Percentiles rank a stretch among this genome's conserved stretches.
Conservation (phyloP, 2,329 filamentous ascomycete genomes). For the Colletotrichum gigasporum region DNA sequence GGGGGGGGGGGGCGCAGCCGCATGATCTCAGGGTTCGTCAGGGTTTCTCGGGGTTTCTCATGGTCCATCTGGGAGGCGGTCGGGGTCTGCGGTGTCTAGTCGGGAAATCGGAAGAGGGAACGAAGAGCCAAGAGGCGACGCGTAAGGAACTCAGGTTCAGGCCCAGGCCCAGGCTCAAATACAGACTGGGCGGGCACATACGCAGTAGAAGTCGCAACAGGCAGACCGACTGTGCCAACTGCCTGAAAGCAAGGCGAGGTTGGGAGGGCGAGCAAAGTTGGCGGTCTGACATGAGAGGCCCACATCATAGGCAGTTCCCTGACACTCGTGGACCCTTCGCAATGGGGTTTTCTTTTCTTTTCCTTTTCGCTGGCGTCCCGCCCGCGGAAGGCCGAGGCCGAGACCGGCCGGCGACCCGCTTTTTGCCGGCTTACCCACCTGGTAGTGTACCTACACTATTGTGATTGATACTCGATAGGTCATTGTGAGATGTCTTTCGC, state of each 20-base stretch:
- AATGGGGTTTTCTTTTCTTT: too few relatives aligned
- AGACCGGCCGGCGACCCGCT: slow-evolving; percentile 17
- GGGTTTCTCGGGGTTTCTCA: neutral
- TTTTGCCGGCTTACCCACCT: too few relatives aligned
- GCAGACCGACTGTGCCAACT: neutral
- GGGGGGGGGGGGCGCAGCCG: neutral
- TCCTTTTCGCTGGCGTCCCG: too few relatives aligned
- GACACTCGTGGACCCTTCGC: neutral
- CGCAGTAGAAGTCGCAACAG: too few relatives aligned
- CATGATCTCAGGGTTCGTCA: neutral
- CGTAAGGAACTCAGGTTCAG: neutral
- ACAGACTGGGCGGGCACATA: neutral
- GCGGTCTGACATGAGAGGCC: neutral
- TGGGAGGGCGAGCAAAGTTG: slow-evolving; percentile 1
- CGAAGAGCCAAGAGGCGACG: neutral
- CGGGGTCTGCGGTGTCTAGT: neutral
- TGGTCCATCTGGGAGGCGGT: neutral
- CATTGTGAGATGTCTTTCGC: neutral
- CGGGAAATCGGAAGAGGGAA: slow-evolving; percentile 1
- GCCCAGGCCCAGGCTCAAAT: neutral
- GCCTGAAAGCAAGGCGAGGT: neutral
- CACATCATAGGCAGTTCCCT: slow-evolving; percentile 14
- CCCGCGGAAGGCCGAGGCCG: slow-evolving; percentile 18
- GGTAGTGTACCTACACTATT: too few relatives aligned
- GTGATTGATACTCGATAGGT: too few relatives aligned